Evolutionary conservation across 2,329 filamentous ascomycete species (phyloP).

Genomic region (Fusarium pseudoanthophilum): DNA sequence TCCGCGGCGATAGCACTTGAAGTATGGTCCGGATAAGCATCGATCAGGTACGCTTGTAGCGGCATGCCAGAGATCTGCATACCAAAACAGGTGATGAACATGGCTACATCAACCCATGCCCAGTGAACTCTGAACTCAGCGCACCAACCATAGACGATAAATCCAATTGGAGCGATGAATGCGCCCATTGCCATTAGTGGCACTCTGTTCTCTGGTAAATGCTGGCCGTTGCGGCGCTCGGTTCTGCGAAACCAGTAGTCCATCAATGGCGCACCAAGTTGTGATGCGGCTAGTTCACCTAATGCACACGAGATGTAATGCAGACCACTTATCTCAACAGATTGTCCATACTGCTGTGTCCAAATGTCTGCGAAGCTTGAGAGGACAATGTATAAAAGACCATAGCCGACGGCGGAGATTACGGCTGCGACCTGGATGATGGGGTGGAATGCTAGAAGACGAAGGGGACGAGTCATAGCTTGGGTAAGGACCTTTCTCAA

Average conservation of each 20-base stretch:
- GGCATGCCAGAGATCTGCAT: conserved; percentile 49
- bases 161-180: conserved; percentile 52
- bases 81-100: conserved; percentile 49
- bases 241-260: conserved; percentile 51
- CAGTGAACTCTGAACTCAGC: conserved; percentile 52
- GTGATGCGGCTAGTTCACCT: conserved; percentile 68
- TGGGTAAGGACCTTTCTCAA: conserved; percentile 42
- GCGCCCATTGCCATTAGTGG: conserved; percentile 52
- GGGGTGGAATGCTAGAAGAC: conserved; percentile 66
- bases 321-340: conserved; percentile 67
- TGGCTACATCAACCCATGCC: conserved; percentile 52
- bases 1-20: conserved; percentile 59
- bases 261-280: conserved; percentile 57
- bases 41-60: conserved; percentile 54
- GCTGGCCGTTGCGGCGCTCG: conserved; percentile 28
- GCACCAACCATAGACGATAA: conserved; percentile 58
- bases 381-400: conserved; percentile 71
- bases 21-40: conserved; percentile 59
- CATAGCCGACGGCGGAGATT: conserved; percentile 69
- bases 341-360: conserved; percentile 64
- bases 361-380: conserved; percentile 71
- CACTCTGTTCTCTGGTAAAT: conserved; percentile 41
- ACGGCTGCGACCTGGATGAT: conserved; percentile 67
- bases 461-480: conserved; percentile 64
- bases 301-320: conserved; percentile 72